These are phyloP conservation scores for Plectosphaerella sp. DNA, from an alignment of 2,329 filamentous ascomycete species.

Conservation along the genomic window DNA sequence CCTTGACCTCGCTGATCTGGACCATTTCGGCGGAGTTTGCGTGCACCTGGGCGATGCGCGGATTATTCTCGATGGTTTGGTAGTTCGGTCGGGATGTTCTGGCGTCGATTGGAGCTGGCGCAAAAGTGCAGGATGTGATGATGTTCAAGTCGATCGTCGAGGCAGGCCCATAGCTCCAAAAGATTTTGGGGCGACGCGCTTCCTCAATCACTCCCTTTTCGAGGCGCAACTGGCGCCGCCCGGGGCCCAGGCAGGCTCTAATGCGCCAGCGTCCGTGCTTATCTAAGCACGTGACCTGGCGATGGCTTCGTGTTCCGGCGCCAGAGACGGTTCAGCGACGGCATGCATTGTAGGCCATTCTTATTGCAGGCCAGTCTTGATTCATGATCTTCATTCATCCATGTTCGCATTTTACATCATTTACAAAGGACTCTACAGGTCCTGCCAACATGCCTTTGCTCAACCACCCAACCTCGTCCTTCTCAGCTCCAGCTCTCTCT, in stretches of 20 bases:
- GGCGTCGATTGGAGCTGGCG: neutral
- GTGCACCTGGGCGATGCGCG: slow-evolving; percentile 3
- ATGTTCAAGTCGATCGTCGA: neutral
- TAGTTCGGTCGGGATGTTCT: neutral
- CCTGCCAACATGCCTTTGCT: neutral
- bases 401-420: no score
- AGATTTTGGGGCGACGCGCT: slow-evolving; percentile 13
- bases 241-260: neutral
- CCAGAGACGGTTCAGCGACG: neutral
- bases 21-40: slow-evolving; percentile 56
- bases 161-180: slow-evolving; percentile 9
- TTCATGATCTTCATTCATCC: neutral
- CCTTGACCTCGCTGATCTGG: slow-evolving; percentile 91
- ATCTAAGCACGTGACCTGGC: slow-evolving; percentile 9
- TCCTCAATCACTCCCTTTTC: slow-evolving; percentile 4
- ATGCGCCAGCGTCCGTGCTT: neutral
- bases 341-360: neutral
- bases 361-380: neutral
- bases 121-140: neutral
- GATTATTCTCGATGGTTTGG: neutral
- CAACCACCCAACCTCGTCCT: neutral
- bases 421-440: neutral
- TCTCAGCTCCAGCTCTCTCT: slow-evolving; percentile 5
- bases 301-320: slow-evolving; percentile 5
- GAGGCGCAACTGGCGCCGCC: slow-evolving; percentile 2